Evolutionary conservation across 768 basidiomycete genomes (phyloP).

Genomic region (Kwoniella shandongensis): DNA sequence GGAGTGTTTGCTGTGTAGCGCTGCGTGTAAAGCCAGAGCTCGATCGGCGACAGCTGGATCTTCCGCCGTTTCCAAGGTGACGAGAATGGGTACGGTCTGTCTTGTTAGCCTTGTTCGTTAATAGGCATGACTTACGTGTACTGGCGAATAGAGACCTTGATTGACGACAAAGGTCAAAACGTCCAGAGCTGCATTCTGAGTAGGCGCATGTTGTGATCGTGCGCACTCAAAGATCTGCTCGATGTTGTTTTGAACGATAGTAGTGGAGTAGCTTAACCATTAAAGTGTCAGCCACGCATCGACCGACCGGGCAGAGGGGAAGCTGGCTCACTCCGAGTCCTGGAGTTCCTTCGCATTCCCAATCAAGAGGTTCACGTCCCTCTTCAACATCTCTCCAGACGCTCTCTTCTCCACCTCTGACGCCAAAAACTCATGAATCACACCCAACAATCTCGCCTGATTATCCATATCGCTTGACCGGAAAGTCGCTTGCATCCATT

Average conservation of each 20-base stretch:
- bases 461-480: slow-evolving; percentile 69
- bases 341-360: slow-evolving; percentile 95
- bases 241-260: slow-evolving; percentile 90
- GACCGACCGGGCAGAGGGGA: not conserved
- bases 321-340: slow-evolving; percentile 77
- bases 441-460: slow-evolving; percentile 72
- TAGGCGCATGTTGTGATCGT: slow-evolving; percentile 66
- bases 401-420: slow-evolving; percentile 75
- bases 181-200: slow-evolving; percentile 82
- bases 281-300: not conserved
- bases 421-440: slow-evolving; percentile 86
- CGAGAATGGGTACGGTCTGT: slow-evolving; percentile 85
- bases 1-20: slow-evolving; percentile 83
- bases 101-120: slow-evolving; percentile 3
- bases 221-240: slow-evolving; percentile 76
- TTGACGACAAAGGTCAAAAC: slow-evolving; percentile 89
- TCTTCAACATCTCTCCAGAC: slow-evolving; percentile 7
- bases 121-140: slow-evolving; percentile 63
- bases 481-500: slow-evolving; percentile 89
- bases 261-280: slow-evolving; percentile 91
- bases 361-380: slow-evolving; percentile 89
- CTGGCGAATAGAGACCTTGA: slow-evolving; percentile 91
- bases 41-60: slow-evolving; percentile 64
- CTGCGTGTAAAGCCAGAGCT: slow-evolving; percentile 74
- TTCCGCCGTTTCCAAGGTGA: slow-evolving; percentile 87